Evolutionary conservation across 129 eudicot species (phyloP).

Genomic region (Arctium lappa): DNA sequence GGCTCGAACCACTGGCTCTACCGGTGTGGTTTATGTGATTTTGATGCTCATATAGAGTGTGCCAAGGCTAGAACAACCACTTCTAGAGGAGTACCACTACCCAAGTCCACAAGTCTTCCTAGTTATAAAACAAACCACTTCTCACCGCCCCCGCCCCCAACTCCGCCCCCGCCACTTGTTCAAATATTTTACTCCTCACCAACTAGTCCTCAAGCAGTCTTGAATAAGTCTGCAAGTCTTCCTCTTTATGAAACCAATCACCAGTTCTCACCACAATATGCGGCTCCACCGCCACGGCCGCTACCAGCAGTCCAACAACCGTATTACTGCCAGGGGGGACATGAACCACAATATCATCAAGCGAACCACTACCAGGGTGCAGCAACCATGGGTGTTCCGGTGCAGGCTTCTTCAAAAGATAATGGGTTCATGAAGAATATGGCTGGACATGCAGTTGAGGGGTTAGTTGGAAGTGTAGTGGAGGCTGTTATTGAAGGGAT

Average conservation of each 20-base stretch:
- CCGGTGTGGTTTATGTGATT: slow-evolving; percentile 43
- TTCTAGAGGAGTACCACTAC: slow-evolving; percentile 1
- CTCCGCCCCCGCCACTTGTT: slow-evolving; percentile 2
- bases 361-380: neutral
- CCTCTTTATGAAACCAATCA: slow-evolving; percentile 17
- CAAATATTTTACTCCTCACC: slow-evolving; percentile 16
- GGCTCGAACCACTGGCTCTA: slow-evolving; percentile 54
- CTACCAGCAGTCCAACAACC: neutral
- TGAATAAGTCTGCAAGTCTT: slow-evolving; percentile 21
- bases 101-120: slow-evolving; percentile 21
- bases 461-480: slow-evolving; percentile 14
- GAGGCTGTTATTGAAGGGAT: slow-evolving; percentile 16
- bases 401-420: slow-evolving; percentile 2
- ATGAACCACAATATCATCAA: neutral
- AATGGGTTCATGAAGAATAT: slow-evolving; percentile 1
- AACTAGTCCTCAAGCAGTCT: slow-evolving; percentile 1
- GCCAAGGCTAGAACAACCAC: slow-evolving; percentile 3
- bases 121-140: neutral
- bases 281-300: neutral
- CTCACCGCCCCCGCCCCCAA: neutral
- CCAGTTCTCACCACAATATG: neutral
- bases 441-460: slow-evolving; percentile 34
- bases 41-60: slow-evolving; percentile 45
- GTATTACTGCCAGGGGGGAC: slow-evolving; percentile 3
- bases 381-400: slow-evolving; percentile 19